Evolutionary conservation across 208 protist genomes (phyloP).

Genomic region (Leishmania turanica): DNA sequence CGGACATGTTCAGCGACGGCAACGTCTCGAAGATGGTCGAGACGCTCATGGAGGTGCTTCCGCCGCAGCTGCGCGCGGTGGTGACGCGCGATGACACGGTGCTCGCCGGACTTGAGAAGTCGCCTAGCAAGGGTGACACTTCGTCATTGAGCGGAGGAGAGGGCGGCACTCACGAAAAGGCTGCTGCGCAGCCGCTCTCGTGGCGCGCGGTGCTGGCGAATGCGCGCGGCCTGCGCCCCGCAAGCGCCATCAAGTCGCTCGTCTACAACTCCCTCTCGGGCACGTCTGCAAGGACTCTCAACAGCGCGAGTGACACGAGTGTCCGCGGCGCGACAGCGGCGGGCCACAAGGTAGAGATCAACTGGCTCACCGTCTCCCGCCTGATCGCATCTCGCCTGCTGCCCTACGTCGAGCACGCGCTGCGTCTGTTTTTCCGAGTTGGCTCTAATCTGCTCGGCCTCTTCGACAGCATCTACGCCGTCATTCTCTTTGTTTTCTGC

Average conservation of each 20-base stretch:
- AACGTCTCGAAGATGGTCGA: slow-evolving; percentile 45
- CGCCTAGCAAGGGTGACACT: neutral
- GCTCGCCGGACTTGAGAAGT: neutral
- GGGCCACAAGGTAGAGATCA: slow-evolving; percentile 15
- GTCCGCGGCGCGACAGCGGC: neutral
- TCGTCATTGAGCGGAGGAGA: neutral
- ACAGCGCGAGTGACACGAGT: neutral
- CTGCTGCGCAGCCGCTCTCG: neutral
- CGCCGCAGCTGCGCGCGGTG: slow-evolving; percentile 17
- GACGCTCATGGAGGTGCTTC: slow-evolving; percentile 14
- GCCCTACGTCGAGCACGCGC: slow-evolving; percentile 29
- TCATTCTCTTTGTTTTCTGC: slow-evolving; percentile 63
- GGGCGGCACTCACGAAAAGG: neutral
- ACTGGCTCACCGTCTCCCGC: slow-evolving; percentile 46
- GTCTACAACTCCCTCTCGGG: slow-evolving; percentile 19
- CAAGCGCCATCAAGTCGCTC: slow-evolving; percentile 13
- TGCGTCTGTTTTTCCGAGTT: slow-evolving; percentile 27
- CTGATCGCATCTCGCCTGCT: slow-evolving; percentile 34
- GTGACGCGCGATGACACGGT: slow-evolving; percentile 2
- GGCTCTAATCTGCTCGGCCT: slow-evolving; percentile 51
- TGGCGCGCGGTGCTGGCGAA: neutral
- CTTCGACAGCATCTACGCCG: slow-evolving; percentile 63
- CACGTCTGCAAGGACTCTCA: neutral
- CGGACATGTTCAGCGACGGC: slow-evolving; percentile 44
- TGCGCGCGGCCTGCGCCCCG: slow-evolving; percentile 6